These are phyloP conservation scores for Verbena officinalis DNA, from an alignment of 257 asterid species.

Conservation along the genomic window DNA sequence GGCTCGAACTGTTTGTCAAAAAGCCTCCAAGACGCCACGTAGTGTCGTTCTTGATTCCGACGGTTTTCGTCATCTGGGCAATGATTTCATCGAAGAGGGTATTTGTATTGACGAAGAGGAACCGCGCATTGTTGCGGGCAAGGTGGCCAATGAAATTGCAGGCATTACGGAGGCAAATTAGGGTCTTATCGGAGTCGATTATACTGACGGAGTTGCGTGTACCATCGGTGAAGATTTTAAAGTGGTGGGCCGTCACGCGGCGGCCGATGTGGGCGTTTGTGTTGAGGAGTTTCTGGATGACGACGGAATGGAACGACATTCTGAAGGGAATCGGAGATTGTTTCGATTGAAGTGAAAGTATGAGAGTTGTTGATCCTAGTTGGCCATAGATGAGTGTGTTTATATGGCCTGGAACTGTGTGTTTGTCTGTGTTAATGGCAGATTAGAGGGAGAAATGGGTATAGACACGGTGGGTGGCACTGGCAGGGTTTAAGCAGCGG, in stretches of 20 bases:
- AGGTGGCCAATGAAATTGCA: constrained; percentile 83
- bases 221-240: constrained; percentile 86
- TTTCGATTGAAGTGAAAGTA: not conserved
- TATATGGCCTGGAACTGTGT: not conserved
- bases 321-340: constrained; percentile 14
- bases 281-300: constrained; percentile 82
- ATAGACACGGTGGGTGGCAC: constrained; percentile 15
- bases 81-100: constrained; percentile 80
- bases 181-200: constrained; percentile 82
- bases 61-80: constrained; percentile 60
- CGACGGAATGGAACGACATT: constrained; percentile 83
- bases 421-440: not conserved
- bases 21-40: constrained; percentile 98
- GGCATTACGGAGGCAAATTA: constrained; percentile 89
- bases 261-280: constrained; percentile 91
- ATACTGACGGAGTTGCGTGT: constrained; percentile 70
- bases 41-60: constrained; percentile 68
- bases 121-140: constrained; percentile 63
- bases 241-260: constrained; percentile 83
- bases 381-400: constrained; percentile 1
- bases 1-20: constrained; percentile 84
- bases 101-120: constrained; percentile 90
- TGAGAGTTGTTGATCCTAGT: constrained; percentile 23
- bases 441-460: not conserved
- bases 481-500: constrained; percentile 37